Evolutionary conservation across 2,329 filamentous ascomycete genomes (phyloP).

Genomic region (Penicillium aurantiogriseum): DNA sequence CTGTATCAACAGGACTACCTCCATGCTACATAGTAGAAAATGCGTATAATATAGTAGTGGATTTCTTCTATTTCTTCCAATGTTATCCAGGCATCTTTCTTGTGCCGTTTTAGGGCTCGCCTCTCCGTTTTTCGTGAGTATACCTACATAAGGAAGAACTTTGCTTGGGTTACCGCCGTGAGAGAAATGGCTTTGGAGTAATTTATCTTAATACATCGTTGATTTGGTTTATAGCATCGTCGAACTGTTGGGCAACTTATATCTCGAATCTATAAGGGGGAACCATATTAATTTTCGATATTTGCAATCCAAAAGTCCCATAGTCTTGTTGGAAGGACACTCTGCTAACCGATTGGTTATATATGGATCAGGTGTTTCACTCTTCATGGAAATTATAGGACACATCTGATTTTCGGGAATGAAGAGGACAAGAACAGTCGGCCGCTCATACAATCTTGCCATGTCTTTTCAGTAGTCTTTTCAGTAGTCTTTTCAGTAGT

Average conservation of each 20-base stretch:
- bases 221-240: not conserved
- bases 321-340: not conserved
- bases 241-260: not conserved
- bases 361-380: not conserved
- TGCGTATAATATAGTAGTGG: not conserved
- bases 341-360: not conserved
- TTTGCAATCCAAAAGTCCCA: not conserved
- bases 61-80: not conserved
- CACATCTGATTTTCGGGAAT: too few species aligned
- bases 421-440: too few species aligned
- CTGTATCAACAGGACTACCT: not conserved
- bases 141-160: too few species aligned
- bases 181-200: too few species aligned
- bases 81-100: not conserved
- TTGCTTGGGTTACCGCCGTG: too few species aligned
- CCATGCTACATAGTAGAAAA: not conserved
- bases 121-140: too few species aligned
- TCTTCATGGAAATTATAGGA: not conserved
- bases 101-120: too few species aligned
- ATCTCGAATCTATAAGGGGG: not conserved
- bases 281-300: not conserved
- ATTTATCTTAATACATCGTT: too few species aligned
- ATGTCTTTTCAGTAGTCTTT: too few species aligned
- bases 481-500: too few species aligned
- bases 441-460: too few species aligned